Base-by-base conservation (phyloP, 1,139 yeast species). In the Magnusiomyces magnusii region DNA sequence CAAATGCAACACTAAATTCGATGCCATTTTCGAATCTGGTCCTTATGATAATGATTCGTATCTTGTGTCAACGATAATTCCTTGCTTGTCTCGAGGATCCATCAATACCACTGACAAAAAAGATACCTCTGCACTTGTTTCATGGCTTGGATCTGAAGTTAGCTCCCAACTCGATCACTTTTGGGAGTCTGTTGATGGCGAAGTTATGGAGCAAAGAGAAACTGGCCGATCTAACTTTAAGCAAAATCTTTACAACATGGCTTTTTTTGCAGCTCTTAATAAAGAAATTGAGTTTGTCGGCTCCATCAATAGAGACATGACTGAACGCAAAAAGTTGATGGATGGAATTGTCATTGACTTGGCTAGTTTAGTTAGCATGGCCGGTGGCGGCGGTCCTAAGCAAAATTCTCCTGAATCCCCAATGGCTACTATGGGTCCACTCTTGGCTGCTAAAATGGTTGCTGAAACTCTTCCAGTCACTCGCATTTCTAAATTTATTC, bases 351-450 rank as follows among this genome's bases (percentile, higher is more conserved):
- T 51, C 34, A 21, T 51, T 39, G 54, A 51, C 23, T 27, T 51
- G 34, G 54, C 54, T 13, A 51, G 54, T 21, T 24, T 51, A 2
- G 54, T 51, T 23, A 36, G 47, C 17, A 51, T 51, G 3, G 47
- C 47, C 27, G 19, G 34, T 36, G 44, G 54, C 28, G n/a, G 34
- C 23, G 44, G 54, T n/a, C 3, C 47, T 2, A 21, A 7, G 3
- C 51, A 9, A 27, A 49, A 24, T 27, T 17, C 21, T 21, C 19
- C 27, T n/a, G 31, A 23, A 5, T 36, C 47, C 19, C 54, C 47
- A 2, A 51, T 51, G 54, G 31, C 54, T 17, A 51, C 54, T 13
- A 51, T 51, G 54, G 54, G 54, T 24, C 54, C 54, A 15, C 47
- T 51, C 24, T 25, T 51, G 3, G 54, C 54, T 9, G 54, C 54